Base-by-base conservation (phyloP, 2,329 filamentous ascomycete genomes). In the Septoria petroselini region DNA sequence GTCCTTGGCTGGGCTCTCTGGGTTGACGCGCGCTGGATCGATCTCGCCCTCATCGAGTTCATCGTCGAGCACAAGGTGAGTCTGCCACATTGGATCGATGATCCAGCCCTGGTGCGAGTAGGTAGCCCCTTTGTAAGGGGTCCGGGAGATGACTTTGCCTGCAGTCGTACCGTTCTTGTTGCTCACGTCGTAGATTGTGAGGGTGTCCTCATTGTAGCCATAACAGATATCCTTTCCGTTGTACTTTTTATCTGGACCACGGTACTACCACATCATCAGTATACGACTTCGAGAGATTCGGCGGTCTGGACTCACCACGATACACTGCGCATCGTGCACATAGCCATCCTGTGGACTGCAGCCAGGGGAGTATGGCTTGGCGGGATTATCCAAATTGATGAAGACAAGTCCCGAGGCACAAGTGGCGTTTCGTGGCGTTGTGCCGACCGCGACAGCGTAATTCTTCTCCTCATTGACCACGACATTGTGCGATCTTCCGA, bases 71-170 rank as follows among this genome's bases (percentile, higher is more conserved):
- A 79, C 67, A 2, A 79, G 70, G 58, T 70, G 77, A 38, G 71
- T 61, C 43, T 71, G 61, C 53, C 53, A 56, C 12, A 66, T 62
- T 2, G 50, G 47, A 59, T 79, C 73, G 17, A 76, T 67, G 6
- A 79, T 65, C 73, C 75, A 77, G 6, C 77, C 77, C 60, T 78
- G 76, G 57, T 80, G 77, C 14, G 75, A 76, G 63, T 79, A 80
- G 17, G 67, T 57, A 8, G 71, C 71, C 18, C 76, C 76, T n/a
- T 70, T 67, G 59, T 78, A 79, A 0, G 70, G 68, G 1, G 73
- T 77, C 47, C 68, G 65, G 41, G 73, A 76, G 61, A 78, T 75
- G 55, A 76, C 67, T 37, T 61, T 70, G n/a, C 38, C 47, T 1
- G 53, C 53, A 39, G 30, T 48, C 8, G 49, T 37, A 6, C 55